phyloP scores from a whole-genome alignment of 140 eudicot species.

The Bidens hawaiensis region DNA sequence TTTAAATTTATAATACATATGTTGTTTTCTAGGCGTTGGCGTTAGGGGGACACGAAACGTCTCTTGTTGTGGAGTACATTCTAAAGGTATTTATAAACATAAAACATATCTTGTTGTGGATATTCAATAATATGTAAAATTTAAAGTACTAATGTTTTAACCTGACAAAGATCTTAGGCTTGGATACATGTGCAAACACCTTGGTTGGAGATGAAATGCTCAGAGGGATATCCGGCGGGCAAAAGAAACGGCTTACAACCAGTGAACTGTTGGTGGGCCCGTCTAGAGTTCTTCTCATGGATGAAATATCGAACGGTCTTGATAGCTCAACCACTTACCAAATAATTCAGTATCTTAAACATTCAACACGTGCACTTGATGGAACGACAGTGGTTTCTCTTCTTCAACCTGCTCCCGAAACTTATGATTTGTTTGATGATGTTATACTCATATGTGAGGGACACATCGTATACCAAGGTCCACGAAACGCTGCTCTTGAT shows the following conservation, averaged over 20 bases:
- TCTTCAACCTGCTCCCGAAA: constrained; percentile 99
- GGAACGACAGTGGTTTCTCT: constrained; percentile 83
- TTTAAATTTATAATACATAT: not conserved
- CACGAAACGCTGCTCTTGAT: constrained; percentile 61
- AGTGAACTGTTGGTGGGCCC: constrained; percentile 93
- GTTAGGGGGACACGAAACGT: constrained; percentile 74
- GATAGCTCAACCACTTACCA: constrained; percentile 93
- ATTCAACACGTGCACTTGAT: constrained; percentile 81
- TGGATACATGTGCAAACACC: constrained; percentile 89
- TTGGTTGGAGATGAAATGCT: constrained; percentile 98
- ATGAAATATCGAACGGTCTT: constrained; percentile 96
- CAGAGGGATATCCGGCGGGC: constrained; percentile 96
- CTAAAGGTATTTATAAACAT: constrained; percentile 96
- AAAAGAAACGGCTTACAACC: constrained; percentile 94
- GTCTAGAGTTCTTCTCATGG: constrained; percentile 86
- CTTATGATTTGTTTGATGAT: constrained; percentile 92
- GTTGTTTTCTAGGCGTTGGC: constrained; percentile 73
- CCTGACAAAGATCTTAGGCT: constrained; percentile 81
- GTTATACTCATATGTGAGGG: constrained; percentile 85
- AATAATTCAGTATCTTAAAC: constrained; percentile 77
- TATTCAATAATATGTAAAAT: no score
- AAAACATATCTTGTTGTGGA: no score
- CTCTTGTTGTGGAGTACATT: constrained; percentile 87
- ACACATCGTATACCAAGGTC: constrained; percentile 92
- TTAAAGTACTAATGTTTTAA: constrained; percentile 33